Percentiles rank a stretch among this genome's conserved stretches.
These are phyloP conservation scores for Orychophragmus violaceus DNA, from an alignment of 345 rosid genomes.

Conservation along the genomic window DNA sequence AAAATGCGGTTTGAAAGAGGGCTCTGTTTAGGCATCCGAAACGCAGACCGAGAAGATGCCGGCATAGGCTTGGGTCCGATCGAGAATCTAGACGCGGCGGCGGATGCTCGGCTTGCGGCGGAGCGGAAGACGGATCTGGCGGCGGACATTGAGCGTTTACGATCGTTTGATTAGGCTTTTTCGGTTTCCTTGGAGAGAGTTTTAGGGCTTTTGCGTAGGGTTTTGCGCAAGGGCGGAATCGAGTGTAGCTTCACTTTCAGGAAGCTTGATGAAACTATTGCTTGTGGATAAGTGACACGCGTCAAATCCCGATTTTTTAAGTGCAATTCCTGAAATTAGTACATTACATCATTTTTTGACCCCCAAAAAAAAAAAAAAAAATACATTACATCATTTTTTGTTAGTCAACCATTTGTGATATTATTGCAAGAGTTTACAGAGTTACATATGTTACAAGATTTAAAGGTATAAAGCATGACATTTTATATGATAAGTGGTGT, in stretches of 20 bases:
- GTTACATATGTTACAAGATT: too few species aligned
- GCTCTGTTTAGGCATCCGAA: constrained; percentile 49
- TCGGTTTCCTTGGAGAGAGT: neutral
- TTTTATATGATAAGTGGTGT: too few species aligned
- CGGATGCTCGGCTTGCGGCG: constrained; percentile 38
- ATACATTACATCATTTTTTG: too few species aligned
- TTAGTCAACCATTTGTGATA: too few species aligned
- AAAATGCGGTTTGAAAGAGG: constrained; percentile 52
- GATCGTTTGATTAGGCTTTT: neutral
- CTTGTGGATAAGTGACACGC: neutral
- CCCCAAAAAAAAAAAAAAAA: too few species aligned
- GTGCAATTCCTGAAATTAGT: too few species aligned
- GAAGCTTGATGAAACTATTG: neutral
- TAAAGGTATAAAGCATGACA: too few species aligned
- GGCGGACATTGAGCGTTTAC: constrained; percentile 50
- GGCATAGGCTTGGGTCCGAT: constrained; percentile 39
- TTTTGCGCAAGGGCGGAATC: neutral
- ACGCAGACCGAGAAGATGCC: constrained; percentile 41
- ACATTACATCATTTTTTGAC: too few species aligned
- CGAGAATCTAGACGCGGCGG: constrained; percentile 34
- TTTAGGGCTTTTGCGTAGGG: constrained; percentile 21
- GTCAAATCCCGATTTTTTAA: too few species aligned
- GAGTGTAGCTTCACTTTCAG: constrained; percentile 3
- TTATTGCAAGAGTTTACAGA: too few species aligned
- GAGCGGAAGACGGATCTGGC: constrained; percentile 66